phyloP scores from a whole-genome alignment of 2,329 filamentous ascomycete species.

The Tolypocladium pustulatum region DNA sequence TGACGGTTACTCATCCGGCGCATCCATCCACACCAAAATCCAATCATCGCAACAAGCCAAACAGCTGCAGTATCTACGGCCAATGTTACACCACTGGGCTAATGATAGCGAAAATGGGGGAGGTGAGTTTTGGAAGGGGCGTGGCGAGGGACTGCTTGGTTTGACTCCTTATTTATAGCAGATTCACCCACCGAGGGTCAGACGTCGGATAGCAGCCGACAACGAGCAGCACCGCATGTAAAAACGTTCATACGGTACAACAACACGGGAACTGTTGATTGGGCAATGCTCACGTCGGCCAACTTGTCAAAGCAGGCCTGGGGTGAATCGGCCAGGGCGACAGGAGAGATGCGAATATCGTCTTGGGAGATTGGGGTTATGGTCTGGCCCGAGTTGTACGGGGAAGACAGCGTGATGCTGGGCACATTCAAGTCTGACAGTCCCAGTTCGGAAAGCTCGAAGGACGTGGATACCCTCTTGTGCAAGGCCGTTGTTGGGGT shows the following conservation, averaged over 20 bases:
- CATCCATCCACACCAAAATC: constrained; percentile 73
- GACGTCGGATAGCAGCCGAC: constrained; percentile 44
- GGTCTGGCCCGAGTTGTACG: constrained; percentile 60
- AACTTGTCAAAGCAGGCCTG: constrained; percentile 85
- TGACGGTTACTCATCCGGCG: constrained; percentile 68
- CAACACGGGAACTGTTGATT: constrained; percentile 51
- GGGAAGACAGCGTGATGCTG: constrained; percentile 47
- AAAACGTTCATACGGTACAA: constrained; percentile 74
- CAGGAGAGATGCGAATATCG: constrained; percentile 57
- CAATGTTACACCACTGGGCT: constrained; percentile 67
- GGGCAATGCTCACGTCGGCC: constrained; percentile 84
- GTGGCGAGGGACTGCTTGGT: not conserved
- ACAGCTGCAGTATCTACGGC: constrained; percentile 62
- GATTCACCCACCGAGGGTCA: constrained; percentile 13
- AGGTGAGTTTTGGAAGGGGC: not conserved
- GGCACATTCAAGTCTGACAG: constrained; percentile 55
- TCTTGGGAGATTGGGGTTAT: constrained; percentile 80
- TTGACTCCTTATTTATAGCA: constrained; percentile 6
- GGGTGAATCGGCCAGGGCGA: constrained; percentile 52
- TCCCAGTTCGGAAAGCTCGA: constrained; percentile 22
- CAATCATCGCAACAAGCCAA: constrained; percentile 59
- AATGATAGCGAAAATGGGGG: constrained; percentile 38
- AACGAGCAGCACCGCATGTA: constrained; percentile 72
- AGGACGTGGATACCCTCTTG: constrained; percentile 10
- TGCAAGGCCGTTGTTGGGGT: constrained; percentile 47